Conservation (phyloP, 2,329 filamentous ascomycete genomes). For the Emergomyces orientalis region DNA sequence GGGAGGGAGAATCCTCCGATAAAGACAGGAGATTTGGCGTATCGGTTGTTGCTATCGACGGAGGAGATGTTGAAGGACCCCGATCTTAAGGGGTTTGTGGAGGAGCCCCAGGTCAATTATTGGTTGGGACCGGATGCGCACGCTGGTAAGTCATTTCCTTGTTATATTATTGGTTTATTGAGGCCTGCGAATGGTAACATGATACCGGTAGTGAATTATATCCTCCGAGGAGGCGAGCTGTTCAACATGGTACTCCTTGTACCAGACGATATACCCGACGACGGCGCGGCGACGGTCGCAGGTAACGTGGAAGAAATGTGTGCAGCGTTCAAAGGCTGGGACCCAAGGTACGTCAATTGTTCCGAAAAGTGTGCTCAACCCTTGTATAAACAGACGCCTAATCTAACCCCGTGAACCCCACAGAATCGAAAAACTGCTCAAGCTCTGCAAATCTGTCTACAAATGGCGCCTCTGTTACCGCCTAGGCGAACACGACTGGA, state of each 20-base stretch:
- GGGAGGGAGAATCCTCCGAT: conserved; percentile 38
- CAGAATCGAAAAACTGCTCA: conserved; percentile 46
- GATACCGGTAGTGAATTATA: conserved; percentile 44
- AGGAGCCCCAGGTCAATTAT: conserved; percentile 43
- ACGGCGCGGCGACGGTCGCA: conserved; percentile 41
- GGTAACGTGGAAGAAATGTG: conserved; percentile 48
- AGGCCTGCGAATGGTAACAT: background rate
- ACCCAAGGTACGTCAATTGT: conserved; percentile 34
- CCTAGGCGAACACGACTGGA: conserved; percentile 49
- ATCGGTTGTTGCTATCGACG: conserved; percentile 44
- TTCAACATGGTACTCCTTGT: conserved; percentile 56
- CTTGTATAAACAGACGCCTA: background rate
- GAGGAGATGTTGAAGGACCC: conserved; percentile 41
- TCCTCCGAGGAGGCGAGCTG: conserved; percentile 47
- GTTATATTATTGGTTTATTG: background rate
- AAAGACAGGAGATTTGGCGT: conserved; percentile 49
- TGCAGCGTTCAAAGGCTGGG: conserved; percentile 48
- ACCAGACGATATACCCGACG: conserved; percentile 52
- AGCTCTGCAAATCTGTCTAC: conserved; percentile 48
- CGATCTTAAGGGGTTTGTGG: conserved; percentile 38
- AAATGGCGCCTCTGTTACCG: conserved; percentile 55
- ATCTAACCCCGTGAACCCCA: background rate
- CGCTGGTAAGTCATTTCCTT: conserved; percentile 23
- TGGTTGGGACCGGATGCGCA: conserved; percentile 47
- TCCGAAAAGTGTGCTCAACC: background rate